These are phyloP conservation scores for Falciphora oryzae DNA, from an alignment of 2,329 filamentous ascomycete genomes.

Conservation along the genomic window DNA sequence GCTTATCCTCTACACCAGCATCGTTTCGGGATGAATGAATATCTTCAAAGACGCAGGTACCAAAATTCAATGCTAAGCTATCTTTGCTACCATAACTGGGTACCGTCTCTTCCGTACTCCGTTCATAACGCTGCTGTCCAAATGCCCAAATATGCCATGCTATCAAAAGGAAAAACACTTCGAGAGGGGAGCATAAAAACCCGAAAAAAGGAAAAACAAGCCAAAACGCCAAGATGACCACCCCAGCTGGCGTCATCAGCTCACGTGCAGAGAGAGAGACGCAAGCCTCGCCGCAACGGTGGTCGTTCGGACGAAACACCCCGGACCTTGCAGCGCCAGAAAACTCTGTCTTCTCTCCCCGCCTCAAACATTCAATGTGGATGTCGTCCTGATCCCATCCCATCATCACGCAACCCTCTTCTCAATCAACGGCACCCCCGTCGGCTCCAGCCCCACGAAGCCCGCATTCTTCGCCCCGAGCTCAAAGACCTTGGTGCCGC, in stretches of 20 bases:
- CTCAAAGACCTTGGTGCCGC: conserved; percentile 69
- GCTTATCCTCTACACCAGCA: too few relatives aligned
- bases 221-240: not conserved
- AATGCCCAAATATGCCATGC: not conserved
- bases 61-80: too few relatives aligned
- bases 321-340: too few relatives aligned
- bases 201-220: too few relatives aligned
- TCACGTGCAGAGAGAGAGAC: not conserved
- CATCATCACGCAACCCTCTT: conserved; percentile 39
- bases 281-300: not conserved
- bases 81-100: too few relatives aligned
- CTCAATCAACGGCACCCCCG: conserved; percentile 54
- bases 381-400: too few relatives aligned
- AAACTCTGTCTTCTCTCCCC: too few relatives aligned
- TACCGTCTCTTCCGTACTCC: not conserved
- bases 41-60: too few relatives aligned
- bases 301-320: too few relatives aligned
- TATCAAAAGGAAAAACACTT: too few relatives aligned
- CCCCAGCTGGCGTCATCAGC: not conserved
- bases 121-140: not conserved
- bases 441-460: conserved; percentile 42
- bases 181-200: too few relatives aligned
- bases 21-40: not conserved
- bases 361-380: too few relatives aligned
- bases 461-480: conserved; percentile 49